Evolutionary conservation across 1,284 basidiomycete species (phyloP), one percentile per base, ranked within the genome.

Genomic region (Boletellus deceptivus): DNA sequence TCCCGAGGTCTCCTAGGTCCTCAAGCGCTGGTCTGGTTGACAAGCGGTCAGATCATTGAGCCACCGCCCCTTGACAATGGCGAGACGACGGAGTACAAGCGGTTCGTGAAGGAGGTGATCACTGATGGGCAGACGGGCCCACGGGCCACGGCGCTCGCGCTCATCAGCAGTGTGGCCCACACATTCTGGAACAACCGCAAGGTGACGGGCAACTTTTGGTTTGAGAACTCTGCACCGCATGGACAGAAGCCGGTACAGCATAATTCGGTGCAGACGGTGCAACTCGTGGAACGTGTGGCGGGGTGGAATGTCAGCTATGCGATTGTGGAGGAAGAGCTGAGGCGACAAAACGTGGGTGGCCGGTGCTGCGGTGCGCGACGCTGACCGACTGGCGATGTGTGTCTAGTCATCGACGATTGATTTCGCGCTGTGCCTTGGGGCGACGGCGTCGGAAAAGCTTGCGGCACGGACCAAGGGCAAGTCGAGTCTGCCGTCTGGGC

Each of bases 21-120:
- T 0, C 89, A 91, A 58, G 84, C 93, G 9, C 81, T 99, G 16
- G 87, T 93, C 20, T 96, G 93, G 86, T 81, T 99, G 49, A 91
- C 91, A 6, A 86, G 82, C 24, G 94, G 85, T 61, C 82, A 88
- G 73, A 81, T 96, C 55, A 74, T 89, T 50, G 96, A 99, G 70
- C 79, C 81, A 40, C 92, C 93, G 13, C 97, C 97, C 16, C 77
- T 99, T 48, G 93, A 95, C 68, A 94, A 94, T 60, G 94, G 95
- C 11, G 95, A 98, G 71, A 92, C 91, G 38, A 91, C 83, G 9
- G 96, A 99, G 67, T 99, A 98, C 70, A 85, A 85, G 58, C 83
- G 91, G 18, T 99, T 98, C 69, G 84, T 98, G 58, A 95, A 94
- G 72, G 93, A 98, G 69, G 89, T 92, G 41, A 88, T 99, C 49